A percentile compares a stretch with the other conserved stretches of the same genome.
These are phyloP conservation scores for Kondoa subrosea DNA, from an alignment of 768 basidiomycete species.

Conservation along the genomic window DNA sequence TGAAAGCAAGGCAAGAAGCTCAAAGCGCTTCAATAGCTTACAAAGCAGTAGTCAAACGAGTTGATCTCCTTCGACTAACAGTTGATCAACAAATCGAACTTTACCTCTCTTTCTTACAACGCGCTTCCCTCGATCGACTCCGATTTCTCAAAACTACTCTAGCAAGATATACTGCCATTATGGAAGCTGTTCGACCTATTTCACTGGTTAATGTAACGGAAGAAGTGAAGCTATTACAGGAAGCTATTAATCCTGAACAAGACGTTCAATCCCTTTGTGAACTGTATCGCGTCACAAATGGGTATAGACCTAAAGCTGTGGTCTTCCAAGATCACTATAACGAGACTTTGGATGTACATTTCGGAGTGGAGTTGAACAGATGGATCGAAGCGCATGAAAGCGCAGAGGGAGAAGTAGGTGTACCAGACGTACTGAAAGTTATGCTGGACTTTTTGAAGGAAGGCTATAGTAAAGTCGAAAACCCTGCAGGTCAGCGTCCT, in stretches of 20 bases:
- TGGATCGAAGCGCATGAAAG: slow-evolving; percentile 13
- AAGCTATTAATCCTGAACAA: slow-evolving; percentile 10
- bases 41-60: slow-evolving; percentile 8
- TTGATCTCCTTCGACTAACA: slow-evolving; percentile 12
- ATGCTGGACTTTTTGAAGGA: slow-evolving; percentile 12
- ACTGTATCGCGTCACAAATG: slow-evolving; percentile 13
- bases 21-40: slow-evolving; percentile 11
- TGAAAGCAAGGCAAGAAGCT: slow-evolving; percentile 14
- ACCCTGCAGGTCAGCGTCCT: slow-evolving; percentile 14
- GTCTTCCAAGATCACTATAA: slow-evolving; percentile 17
- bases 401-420: background rate
- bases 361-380: slow-evolving; percentile 13
- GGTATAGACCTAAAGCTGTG: slow-evolving; percentile 12
- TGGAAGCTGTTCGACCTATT: slow-evolving; percentile 6
- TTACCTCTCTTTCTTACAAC: slow-evolving; percentile 9
- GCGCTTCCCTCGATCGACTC: slow-evolving; percentile 8
- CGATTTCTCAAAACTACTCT: slow-evolving; percentile 14
- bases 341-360: slow-evolving; percentile 12
- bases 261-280: slow-evolving; percentile 20
- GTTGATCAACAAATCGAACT: slow-evolving; percentile 10
- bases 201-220: slow-evolving; percentile 6
- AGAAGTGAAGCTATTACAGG: slow-evolving; percentile 10
- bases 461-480: slow-evolving; percentile 9
- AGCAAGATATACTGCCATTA: slow-evolving; percentile 7
- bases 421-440: slow-evolving; percentile 9